A percentile compares a stretch with the other conserved stretches of the same genome.
phyloP scores from a whole-genome alignment of 2,329 filamentous ascomycete genomes.

The Colletotrichum tropicale region DNA sequence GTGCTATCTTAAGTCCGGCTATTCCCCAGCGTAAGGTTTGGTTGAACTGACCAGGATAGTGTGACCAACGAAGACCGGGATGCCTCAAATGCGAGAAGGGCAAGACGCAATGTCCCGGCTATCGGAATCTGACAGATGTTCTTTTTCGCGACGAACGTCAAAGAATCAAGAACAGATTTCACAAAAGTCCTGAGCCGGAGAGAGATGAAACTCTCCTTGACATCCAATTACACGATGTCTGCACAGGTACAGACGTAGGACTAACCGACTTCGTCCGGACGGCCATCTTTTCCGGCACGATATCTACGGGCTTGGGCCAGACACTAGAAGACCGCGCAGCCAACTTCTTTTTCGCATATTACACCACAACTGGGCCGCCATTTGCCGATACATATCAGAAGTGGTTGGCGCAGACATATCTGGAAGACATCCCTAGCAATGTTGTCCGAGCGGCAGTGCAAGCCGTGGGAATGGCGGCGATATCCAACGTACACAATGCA shows the following conservation, averaged over 20 bases:
- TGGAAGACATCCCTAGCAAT: not conserved
- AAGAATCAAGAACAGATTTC: conserved; percentile 20
- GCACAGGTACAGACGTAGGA: not conserved
- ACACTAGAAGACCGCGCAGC: conserved; percentile 18
- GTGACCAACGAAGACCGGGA: conserved; percentile 26
- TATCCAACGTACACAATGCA: conserved; percentile 25
- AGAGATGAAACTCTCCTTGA: not conserved
- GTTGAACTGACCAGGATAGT: conserved; percentile 14
- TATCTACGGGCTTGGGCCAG: not conserved
- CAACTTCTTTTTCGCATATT: conserved; percentile 29
- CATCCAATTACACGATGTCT: not conserved
- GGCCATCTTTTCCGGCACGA: not conserved
- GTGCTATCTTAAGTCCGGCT: not conserved
- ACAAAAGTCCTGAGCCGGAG: not conserved
- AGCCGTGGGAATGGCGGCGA: conserved; percentile 29
- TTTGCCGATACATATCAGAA: conserved; percentile 19
- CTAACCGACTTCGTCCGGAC: not conserved
- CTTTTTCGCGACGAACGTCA: conserved; percentile 29
- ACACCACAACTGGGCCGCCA: conserved; percentile 22
- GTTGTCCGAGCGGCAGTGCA: conserved; percentile 25
- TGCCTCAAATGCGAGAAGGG: conserved; percentile 28
- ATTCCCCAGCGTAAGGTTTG: not conserved
- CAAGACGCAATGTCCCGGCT: conserved; percentile 26
- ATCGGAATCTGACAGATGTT: conserved; percentile 25
- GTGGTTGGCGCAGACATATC: conserved; percentile 24